Percentiles rank a stretch among this genome's conserved stretches.
Evolutionary conservation across 257 asterid species (phyloP).

Genomic region (Solanum lycopersicoides): DNA sequence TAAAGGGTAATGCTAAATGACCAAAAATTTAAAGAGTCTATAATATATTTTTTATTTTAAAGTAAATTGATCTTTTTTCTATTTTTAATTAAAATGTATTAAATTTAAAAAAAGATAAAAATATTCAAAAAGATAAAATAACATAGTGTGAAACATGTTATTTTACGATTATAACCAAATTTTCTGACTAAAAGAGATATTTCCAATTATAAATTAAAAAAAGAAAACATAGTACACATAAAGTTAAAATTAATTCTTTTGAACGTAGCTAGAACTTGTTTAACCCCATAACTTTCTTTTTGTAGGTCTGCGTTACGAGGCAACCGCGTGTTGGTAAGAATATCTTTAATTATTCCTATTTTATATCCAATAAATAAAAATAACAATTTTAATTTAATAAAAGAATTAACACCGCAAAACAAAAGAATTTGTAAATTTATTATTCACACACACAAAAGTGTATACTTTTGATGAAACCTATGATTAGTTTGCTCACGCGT

Average conservation of each 20-base stretch:
- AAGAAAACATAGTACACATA: no score
- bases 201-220: no score
- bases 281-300: not conserved
- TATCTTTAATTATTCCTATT: not conserved
- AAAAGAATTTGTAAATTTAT: not conserved
- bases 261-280: not conserved
- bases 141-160: no score
- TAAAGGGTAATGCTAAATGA: no score
- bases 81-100: no score
- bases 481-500: not conserved
- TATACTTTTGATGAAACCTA: not conserved
- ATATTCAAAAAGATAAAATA: no score
- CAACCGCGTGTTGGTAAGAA: not conserved
- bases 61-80: no score
- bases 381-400: not conserved
- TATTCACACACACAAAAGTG: not conserved
- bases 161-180: no score
- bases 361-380: not conserved
- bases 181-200: fast-evolving
- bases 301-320: not conserved
- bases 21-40: no score
- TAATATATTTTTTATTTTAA: no score
- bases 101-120: no score
- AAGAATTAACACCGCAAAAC: not conserved
- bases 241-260: not conserved